Percentiles rank a stretch among this genome's conserved stretches.
Evolutionary conservation across 352 stramenopile species (phyloP).

Genomic region (Phytopythium litorale): DNA sequence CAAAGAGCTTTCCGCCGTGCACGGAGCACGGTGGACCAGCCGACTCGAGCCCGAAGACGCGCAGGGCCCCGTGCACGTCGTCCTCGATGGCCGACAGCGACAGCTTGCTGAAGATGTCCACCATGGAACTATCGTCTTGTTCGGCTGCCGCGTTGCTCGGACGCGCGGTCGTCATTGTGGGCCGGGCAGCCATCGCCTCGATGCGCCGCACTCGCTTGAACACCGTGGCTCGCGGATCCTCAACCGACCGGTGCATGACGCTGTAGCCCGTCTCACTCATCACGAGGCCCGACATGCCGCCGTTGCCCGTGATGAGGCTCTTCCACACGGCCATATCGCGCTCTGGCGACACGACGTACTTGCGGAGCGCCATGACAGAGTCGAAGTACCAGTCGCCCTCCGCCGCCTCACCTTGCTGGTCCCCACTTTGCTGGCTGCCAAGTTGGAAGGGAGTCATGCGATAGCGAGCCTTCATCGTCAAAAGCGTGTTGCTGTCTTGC

Average conservation of each 20-base stretch:
- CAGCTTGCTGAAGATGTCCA: neutral
- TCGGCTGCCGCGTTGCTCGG: neutral
- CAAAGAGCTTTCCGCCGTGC: too few relatives aligned
- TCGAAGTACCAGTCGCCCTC: conserved; percentile 1
- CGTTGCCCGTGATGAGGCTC: neutral
- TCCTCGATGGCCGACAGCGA: conserved; percentile 1
- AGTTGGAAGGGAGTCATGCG: neutral
- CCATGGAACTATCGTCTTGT: neutral
- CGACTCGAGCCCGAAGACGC: neutral
- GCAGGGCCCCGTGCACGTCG: neutral
- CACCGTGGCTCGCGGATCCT: neutral
- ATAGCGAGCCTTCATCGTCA: neutral
- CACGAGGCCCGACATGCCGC: neutral
- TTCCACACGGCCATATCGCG: conserved; percentile 1
- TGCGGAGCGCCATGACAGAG: neutral
- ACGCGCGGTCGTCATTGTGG: neutral
- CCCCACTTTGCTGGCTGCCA: neutral
- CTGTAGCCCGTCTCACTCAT: conserved; percentile 2
- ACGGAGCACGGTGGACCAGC: too few relatives aligned
- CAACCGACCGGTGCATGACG: neutral
- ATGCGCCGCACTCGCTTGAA: conserved; percentile 3
- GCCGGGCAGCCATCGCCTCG: neutral
- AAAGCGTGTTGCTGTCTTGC: neutral
- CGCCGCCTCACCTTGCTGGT: neutral
- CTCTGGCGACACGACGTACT: conserved; percentile 2